A percentile compares a stretch with the other conserved stretches of the same genome.
phyloP scores from a whole-genome alignment of 345 rosid species.

The Lumnitzera littorea region DNA sequence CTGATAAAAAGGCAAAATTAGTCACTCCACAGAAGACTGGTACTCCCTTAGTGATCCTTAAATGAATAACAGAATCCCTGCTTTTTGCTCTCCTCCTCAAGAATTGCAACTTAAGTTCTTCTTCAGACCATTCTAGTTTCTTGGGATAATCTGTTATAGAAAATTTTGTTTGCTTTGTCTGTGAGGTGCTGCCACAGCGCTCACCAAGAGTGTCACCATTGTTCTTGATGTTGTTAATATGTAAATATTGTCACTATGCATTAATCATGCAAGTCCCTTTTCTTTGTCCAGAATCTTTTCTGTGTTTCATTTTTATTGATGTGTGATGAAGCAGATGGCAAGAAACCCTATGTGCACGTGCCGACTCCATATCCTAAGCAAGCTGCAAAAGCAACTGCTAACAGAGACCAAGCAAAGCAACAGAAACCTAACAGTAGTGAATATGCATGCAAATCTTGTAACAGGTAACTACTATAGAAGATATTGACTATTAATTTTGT shows the following conservation, averaged over 20 bases:
- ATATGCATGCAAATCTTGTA: conserved; percentile 54
- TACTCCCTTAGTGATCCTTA: conserved; percentile 10
- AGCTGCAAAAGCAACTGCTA: conserved; percentile 31
- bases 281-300: neutral
- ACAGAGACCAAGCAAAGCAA: conserved; percentile 32
- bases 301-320: neutral
- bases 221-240: neutral
- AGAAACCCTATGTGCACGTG: conserved; percentile 41
- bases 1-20: conserved; percentile 67
- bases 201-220: neutral
- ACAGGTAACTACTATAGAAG: conserved; percentile 22
- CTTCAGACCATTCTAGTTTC: too few relatives aligned
- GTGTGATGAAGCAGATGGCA: conserved; percentile 29
- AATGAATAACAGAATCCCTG: neutral
- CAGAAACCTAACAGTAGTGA: conserved; percentile 39
- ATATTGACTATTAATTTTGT: neutral
- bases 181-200: too few relatives aligned
- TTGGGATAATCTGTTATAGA: too few relatives aligned
- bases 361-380: conserved; percentile 87
- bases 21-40: conserved; percentile 70
- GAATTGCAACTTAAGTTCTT: too few relatives aligned
- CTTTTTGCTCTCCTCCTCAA: neutral
- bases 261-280: too few relatives aligned
- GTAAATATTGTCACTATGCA: neutral
- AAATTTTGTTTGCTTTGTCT: too few relatives aligned